Evolutionary conservation across 257 asterid species (phyloP).

Genomic region (Scutellaria baicalensis): DNA sequence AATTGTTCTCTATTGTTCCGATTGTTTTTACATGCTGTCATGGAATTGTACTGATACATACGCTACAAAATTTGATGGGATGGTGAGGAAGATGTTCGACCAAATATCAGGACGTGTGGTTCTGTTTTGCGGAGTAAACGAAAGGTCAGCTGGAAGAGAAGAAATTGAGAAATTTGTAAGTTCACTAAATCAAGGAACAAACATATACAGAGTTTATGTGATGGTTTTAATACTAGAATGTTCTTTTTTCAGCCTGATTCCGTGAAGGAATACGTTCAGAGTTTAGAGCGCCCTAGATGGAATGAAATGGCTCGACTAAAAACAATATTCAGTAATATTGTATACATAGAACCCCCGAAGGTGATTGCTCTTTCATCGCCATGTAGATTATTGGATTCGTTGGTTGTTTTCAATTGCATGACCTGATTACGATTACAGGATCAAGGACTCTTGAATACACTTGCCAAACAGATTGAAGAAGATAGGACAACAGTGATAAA

Average conservation of each 20-base stretch:
- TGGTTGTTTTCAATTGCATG: neutral
- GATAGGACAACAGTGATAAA: conserved; percentile 68
- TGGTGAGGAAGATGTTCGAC: conserved; percentile 66
- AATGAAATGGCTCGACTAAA: conserved; percentile 31
- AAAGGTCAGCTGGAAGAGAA: conserved; percentile 42
- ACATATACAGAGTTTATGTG: neutral
- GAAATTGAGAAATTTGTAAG: conserved; percentile 74
- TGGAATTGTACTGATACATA: no score
- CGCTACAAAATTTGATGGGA: no score
- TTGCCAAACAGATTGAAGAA: conserved; percentile 71
- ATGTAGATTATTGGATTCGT: neutral
- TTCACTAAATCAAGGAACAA: no score
- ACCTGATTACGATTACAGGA: conserved; percentile 50
- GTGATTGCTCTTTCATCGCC: conserved; percentile 20
- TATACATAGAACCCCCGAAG: conserved; percentile 52
- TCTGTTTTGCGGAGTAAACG: conserved; percentile 65
- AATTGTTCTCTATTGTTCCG: conserved; percentile 61
- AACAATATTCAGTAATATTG: conserved; percentile 45
- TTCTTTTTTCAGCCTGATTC: conserved; percentile 49
- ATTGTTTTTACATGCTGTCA: no score
- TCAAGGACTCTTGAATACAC: conserved; percentile 52
- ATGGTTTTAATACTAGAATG: neutral
- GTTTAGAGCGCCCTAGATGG: conserved; percentile 28
- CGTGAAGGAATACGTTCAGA: conserved; percentile 42
- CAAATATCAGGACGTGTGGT: conserved; percentile 48